These are phyloP conservation scores for Ceratonia siliqua DNA, from an alignment of 306 rosid species.

Conservation along the genomic window DNA sequence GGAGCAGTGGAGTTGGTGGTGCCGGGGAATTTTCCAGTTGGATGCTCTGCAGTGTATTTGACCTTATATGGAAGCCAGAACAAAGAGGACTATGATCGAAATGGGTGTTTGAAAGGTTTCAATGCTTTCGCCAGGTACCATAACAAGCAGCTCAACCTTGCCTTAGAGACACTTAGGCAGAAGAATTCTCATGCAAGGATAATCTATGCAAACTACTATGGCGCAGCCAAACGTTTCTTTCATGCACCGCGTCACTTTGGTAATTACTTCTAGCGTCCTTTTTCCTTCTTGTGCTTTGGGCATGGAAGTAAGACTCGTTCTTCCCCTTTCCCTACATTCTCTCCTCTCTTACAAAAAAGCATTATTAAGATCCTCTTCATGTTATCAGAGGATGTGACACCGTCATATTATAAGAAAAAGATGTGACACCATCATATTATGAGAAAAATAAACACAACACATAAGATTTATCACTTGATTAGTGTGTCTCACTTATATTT, in stretches of 20 bases:
- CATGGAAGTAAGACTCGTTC: background rate
- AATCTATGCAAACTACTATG: constrained; percentile 65
- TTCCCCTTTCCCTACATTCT: too few relatives aligned
- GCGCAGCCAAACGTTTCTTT: constrained; percentile 52
- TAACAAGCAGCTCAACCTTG: constrained; percentile 50
- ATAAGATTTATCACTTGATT: too few relatives aligned
- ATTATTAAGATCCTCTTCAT: too few relatives aligned
- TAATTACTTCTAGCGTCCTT: background rate
- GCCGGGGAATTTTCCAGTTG: constrained; percentile 72
- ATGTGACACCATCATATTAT: too few relatives aligned
- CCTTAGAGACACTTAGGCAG: constrained; percentile 38
- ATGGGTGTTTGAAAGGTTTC: constrained; percentile 62
- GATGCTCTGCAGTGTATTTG: constrained; percentile 58
- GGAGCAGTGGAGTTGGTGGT: constrained; percentile 67
- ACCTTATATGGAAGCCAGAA: constrained; percentile 47
- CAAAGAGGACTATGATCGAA: constrained; percentile 44
- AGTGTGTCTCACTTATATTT: too few relatives aligned
- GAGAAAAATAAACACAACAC: too few relatives aligned
- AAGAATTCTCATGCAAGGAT: constrained; percentile 56
- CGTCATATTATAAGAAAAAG: too few relatives aligned
- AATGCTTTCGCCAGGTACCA: constrained; percentile 56
- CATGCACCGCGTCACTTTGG: constrained; percentile 56
- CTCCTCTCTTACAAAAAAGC: too few relatives aligned
- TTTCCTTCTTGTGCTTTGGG: background rate
- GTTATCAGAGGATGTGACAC: too few relatives aligned